Conservation (phyloP, 1,284 basidiomycete species). For the Fomitopsis schrenkii region DNA sequence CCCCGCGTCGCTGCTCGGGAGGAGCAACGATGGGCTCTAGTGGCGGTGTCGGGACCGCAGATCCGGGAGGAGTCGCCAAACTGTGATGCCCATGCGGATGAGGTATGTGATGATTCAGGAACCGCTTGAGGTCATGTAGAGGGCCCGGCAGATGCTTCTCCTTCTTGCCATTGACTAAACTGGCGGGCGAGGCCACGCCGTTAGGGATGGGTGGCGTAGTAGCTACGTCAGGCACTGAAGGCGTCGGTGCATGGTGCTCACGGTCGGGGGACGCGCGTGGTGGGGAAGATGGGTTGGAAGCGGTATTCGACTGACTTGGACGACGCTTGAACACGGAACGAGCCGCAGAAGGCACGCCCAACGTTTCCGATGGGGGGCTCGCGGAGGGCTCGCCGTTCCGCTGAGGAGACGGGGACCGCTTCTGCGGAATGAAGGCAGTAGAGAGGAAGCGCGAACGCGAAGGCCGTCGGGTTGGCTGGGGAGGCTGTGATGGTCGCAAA, state of each 20-base stretch:
- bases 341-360: slow-evolving; percentile 10
- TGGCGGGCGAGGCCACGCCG: slow-evolving; percentile 2
- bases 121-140: slow-evolving; percentile 87
- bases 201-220: not conserved
- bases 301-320: slow-evolving; percentile 17
- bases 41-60: slow-evolving; percentile 30
- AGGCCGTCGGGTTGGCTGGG: slow-evolving; percentile 22
- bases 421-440: slow-evolving; percentile 20
- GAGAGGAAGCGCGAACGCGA: slow-evolving; percentile 23
- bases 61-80: slow-evolving; percentile 13
- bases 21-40: slow-evolving; percentile 30
- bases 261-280: slow-evolving; percentile 19
- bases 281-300: slow-evolving; percentile 18
- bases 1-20: slow-evolving; percentile 31
- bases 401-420: slow-evolving; percentile 22
- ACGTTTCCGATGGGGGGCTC: slow-evolving; percentile 11
- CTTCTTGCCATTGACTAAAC: slow-evolving; percentile 16
- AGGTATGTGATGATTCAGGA: slow-evolving; percentile 86
- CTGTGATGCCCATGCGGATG: slow-evolving; percentile 48
- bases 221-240: not conserved
- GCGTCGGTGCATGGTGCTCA: slow-evolving; percentile 10
- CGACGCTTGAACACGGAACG: slow-evolving; percentile 21
- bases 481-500: slow-evolving; percentile 13
- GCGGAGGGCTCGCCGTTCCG: slow-evolving; percentile 9
- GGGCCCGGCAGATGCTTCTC: slow-evolving; percentile 53